These are phyloP conservation scores for Talaromyces ruber DNA, from an alignment of 495 filamentous ascomycete species.

Conservation along the genomic window DNA sequence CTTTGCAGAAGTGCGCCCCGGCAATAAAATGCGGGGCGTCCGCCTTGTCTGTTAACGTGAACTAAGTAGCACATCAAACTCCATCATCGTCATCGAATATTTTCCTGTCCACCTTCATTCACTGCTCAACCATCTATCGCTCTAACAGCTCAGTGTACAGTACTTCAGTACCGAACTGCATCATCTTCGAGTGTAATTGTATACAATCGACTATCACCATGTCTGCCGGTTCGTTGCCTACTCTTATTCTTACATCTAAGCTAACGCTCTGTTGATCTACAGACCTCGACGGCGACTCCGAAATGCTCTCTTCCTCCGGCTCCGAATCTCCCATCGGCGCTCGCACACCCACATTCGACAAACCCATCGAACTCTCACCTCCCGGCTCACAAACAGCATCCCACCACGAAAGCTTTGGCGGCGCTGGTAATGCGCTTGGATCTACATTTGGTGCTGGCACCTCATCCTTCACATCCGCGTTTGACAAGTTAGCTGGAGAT, in stretches of 20 bases:
- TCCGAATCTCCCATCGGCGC: conserved; percentile 24
- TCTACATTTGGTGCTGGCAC: not conserved
- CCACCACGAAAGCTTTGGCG: conserved; percentile 7
- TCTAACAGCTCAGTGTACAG: not conserved
- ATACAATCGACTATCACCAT: not conserved
- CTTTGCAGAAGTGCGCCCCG: not conserved
- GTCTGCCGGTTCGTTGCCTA: not conserved
- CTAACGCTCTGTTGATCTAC: not conserved
- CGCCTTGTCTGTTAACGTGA: not conserved
- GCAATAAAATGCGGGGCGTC: not conserved
- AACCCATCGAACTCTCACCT: conserved; percentile 40
- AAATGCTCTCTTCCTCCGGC: conserved; percentile 47
- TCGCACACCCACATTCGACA: conserved; percentile 27
- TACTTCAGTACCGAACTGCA: not conserved
- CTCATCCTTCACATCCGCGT: not conserved
- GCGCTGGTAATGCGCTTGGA: conserved; percentile 12
- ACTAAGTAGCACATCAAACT: not conserved
- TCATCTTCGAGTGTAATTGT: not conserved
- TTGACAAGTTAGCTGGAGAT: conserved; percentile 11
- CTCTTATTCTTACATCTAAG: not conserved
- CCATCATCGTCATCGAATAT: not conserved
- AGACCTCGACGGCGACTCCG: conserved; percentile 49
- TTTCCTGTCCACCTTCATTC: not conserved
- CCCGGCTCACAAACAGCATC: conserved; percentile 39
- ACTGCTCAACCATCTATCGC: not conserved